phyloP scores from a whole-genome alignment of 202 grass and related monocot genomes.

The Setaria viridis region DNA sequence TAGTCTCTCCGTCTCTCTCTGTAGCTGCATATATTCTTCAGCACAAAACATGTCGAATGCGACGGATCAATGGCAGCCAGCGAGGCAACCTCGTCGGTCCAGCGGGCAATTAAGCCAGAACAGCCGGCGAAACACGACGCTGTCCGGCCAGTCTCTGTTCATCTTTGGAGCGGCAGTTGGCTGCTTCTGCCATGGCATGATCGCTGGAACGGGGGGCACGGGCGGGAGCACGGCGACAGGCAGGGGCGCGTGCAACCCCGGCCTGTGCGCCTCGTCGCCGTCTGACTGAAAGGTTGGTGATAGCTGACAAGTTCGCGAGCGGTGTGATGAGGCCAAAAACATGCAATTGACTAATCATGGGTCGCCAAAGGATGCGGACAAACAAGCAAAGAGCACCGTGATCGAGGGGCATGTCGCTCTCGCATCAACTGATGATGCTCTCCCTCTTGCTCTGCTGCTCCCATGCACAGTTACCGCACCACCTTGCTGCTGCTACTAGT shows the following conservation, averaged over 20 bases:
- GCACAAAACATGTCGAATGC: neutral
- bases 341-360: slow-evolving; percentile 40
- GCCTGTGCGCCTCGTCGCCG: neutral
- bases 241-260: neutral
- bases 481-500: neutral
- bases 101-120: neutral
- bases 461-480: neutral
- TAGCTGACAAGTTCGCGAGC: slow-evolving; percentile 8
- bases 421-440: neutral
- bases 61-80: neutral
- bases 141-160: neutral
- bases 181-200: slow-evolving; percentile 30
- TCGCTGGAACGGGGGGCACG: slow-evolving; percentile 35
- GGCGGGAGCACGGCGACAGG: neutral
- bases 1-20: neutral
- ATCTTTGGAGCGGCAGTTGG: neutral
- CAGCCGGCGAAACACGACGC: neutral
- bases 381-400: slow-evolving; percentile 14
- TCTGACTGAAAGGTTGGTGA: neutral
- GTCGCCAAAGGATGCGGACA: slow-evolving; percentile 4
- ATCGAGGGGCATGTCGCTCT: slow-evolving; percentile 36
- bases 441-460: neutral
- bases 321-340: slow-evolving; percentile 19
- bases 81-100: slow-evolving; percentile 15
- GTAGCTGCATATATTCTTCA: neutral